Conservation (phyloP, 2,329 filamentous ascomycete species). For the Malbranchea cinnamomea region DNA sequence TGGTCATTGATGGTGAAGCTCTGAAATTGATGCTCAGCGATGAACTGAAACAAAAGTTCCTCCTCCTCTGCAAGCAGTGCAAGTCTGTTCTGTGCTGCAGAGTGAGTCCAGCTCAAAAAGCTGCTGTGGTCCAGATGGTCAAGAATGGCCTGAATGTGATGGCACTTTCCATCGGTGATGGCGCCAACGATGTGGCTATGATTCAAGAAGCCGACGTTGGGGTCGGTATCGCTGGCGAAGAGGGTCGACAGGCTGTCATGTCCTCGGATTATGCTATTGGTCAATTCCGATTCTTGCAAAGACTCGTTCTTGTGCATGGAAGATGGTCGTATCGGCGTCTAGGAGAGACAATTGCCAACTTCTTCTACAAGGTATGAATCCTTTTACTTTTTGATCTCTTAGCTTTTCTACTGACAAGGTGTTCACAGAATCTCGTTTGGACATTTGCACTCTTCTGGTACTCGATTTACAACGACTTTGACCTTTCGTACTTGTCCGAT, state of each 20-base stretch:
- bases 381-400: too few species aligned
- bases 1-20: constrained; percentile 90
- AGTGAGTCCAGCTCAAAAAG: constrained; percentile 93
- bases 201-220: constrained; percentile 96
- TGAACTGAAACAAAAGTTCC: constrained; percentile 72
- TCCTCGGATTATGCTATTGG: constrained; percentile 92
- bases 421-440: constrained; percentile 76
- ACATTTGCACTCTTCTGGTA: constrained; percentile 96
- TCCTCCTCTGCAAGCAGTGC: constrained; percentile 93
- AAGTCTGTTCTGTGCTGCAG: constrained; percentile 92
- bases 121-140: constrained; percentile 90
- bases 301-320: constrained; percentile 77
- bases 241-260: constrained; percentile 88
- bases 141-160: constrained; percentile 91
- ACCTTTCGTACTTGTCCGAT: constrained; percentile 93
- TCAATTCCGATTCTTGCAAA: constrained; percentile 77
- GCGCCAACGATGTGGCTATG: constrained; percentile 94
- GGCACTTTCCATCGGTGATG: constrained; percentile 84
- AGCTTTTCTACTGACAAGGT: constrained; percentile 10
- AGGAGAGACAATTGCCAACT: constrained; percentile 89
- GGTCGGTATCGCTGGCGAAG: constrained; percentile 84
- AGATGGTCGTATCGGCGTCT: constrained; percentile 93
- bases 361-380: constrained; percentile 77
- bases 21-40: constrained; percentile 78
- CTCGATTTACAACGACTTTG: constrained; percentile 87